Evolutionary conservation across 495 filamentous ascomycete species (phyloP).

Genomic region (Aspergillus conjunctus): DNA sequence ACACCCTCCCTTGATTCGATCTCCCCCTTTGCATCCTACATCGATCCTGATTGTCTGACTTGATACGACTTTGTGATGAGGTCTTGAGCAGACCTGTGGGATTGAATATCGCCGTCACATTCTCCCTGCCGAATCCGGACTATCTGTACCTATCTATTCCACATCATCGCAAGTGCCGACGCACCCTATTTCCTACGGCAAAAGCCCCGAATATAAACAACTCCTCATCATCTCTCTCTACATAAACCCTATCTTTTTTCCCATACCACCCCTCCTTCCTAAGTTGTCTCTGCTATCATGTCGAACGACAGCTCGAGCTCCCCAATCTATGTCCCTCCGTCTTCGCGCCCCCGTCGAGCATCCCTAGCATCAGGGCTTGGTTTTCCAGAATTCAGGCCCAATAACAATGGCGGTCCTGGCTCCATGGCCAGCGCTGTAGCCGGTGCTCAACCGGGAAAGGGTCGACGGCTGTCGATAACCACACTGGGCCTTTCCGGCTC

Average conservation of each 20-base stretch:
- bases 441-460: constrained; percentile 65
- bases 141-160: not conserved
- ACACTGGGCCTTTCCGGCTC: constrained; percentile 84
- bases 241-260: not conserved
- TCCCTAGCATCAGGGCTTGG: constrained; percentile 52
- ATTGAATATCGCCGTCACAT: not conserved
- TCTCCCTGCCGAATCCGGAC: not conserved
- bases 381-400: constrained; percentile 49
- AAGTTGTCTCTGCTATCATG: constrained; percentile 37
- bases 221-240: not conserved
- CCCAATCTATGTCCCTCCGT: constrained; percentile 48
- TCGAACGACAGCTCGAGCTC: constrained; percentile 52
- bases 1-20: not conserved
- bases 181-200: not conserved
- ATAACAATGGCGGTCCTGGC: constrained; percentile 47
- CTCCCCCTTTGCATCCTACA: not conserved
- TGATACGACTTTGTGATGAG: not conserved
- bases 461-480: constrained; percentile 84
- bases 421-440: constrained; percentile 67
- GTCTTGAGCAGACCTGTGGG: not conserved
- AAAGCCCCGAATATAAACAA: not conserved
- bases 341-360: constrained; percentile 47
- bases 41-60: not conserved
- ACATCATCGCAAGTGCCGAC: not conserved
- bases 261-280: constrained; percentile 3